Evolutionary conservation across 2,329 filamentous ascomycete species (phyloP), one percentile per base, ranked within the genome.

Genomic region (Stachybotrys chartarum): DNA sequence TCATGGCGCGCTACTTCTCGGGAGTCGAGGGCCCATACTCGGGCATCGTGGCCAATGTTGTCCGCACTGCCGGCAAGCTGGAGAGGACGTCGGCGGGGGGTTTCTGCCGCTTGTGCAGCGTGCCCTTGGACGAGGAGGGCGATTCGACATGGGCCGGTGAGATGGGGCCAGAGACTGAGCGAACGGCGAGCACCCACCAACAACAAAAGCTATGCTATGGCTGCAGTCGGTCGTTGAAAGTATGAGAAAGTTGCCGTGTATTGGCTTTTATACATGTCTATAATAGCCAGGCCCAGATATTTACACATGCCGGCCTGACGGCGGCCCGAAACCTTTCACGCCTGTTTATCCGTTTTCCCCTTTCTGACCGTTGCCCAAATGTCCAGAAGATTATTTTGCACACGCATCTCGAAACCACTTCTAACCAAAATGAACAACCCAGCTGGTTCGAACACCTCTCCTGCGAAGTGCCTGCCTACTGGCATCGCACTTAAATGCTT

Each of bases 11-110:
- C 56, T 99, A 97, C 70, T 96, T 99, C 65, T 83, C 84, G 61
- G 46, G 90, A 45, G 70, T 96, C 16, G 92, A 96, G 68, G 83
- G 84, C 60, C 88, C 87, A 57, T 97, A 95, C 66, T 90, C 92
- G 3, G 90, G 89, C 55, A 91, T 97, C 55, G 92, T 99, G 61
- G 88, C 92, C 35, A 99, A 99, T 68, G 94, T 99, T 10, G 93
- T 97, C 6, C 84, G 91, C 59, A 99, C 93, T 39, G 87, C 89
- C n/a, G 86, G 85, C 53, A 96, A 95, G 72, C 78, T 97, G 46
- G 77, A 85, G 50, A 73, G 82, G 30, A 68, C 75, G 0, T 62
- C 74, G 1, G 69, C 68, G 7, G 66, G 63, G n/a, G 64, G 55
- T 5, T 65, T 65, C 32, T 95, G 91, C 64, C 78, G 80, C 39